Conservation (phyloP, 2,329 filamentous ascomycete genomes). For the Arthrocladium fulminans region DNA sequence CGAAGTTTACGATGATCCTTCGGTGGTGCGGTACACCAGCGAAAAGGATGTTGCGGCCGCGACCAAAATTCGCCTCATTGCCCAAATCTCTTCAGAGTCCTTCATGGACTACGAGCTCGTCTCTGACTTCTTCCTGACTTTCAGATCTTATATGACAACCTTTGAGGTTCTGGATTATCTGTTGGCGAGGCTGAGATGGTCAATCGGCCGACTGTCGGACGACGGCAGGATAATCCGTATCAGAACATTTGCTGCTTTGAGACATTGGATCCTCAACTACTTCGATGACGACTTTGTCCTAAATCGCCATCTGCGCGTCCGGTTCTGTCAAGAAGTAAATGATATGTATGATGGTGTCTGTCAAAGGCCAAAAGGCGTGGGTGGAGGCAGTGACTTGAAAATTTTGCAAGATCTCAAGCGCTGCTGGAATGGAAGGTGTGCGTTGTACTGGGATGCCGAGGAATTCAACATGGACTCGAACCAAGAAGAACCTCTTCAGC, state of each 20-base stretch:
- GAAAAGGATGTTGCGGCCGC: constrained; percentile 75
- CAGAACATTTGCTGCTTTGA: constrained; percentile 84
- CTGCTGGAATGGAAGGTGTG: constrained; percentile 88
- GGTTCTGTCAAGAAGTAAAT: constrained; percentile 77
- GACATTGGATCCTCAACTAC: constrained; percentile 98
- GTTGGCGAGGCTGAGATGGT: constrained; percentile 78
- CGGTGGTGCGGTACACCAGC: constrained; percentile 72
- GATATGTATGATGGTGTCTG: constrained; percentile 45
- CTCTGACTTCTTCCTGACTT: constrained; percentile 96
- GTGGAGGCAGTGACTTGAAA: constrained; percentile 61
- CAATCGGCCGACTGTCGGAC: constrained; percentile 68
- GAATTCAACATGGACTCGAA: constrained; percentile 55
- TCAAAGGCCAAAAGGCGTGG: constrained; percentile 36
- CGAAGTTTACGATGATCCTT: constrained; percentile 69
- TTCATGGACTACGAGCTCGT: constrained; percentile 96
- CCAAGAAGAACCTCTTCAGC: constrained; percentile 59
- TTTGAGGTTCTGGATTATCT: constrained; percentile 73
- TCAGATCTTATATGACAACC: constrained; percentile 73
- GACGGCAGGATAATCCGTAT: constrained; percentile 90
- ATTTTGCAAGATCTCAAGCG: constrained; percentile 92
- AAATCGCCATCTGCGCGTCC: constrained; percentile 61
- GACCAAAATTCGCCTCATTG: constrained; percentile 80
- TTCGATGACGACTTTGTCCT: constrained; percentile 88
- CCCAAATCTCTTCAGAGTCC: constrained; percentile 89
- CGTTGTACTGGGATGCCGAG: constrained; percentile 74